Base-by-base conservation (phyloP, 371 early-diverging fungal genomes). In the Massospora cicadina region DNA sequence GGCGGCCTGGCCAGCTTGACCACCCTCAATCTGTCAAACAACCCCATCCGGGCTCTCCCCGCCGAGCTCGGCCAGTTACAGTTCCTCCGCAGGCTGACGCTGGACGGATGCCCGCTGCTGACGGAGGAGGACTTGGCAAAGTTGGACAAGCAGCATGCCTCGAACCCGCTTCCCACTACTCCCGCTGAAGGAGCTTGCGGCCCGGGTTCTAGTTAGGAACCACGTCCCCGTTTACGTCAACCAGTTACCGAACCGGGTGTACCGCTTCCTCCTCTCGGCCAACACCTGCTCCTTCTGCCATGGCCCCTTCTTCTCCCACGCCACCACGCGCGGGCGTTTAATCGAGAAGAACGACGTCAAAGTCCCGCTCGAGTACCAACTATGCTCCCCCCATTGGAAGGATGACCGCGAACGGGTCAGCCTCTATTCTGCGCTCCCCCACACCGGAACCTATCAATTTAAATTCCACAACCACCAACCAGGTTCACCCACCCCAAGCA, bases 221-320 rank as follows among this genome's bases (percentile, higher is more conserved):
- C 24, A 43, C 1, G 32, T 27, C 28, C 60, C 33, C 23, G n/a
- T 58, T 27, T 27, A 25, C 24, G 43, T 27, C n/a, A n/a, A 21
- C 2, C 25, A 63, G 28, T 5, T 54, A 21, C 54, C 10, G 70
- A 81, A 10, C 74, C 74, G 25, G 73, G 79, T 30, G 63, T 90
- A 24, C 68, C 73, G 78, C 29, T 89, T 87, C 68, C 69, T 93
- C n/a, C 71, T 75, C 17, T 75, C 76, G 17, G 82, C 79, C 1
- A 75, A 83, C 56, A 71, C 72, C 24, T 95, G 96, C 72, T 76
- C 89, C 3, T 89, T 85, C 71, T 95, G 96, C 70, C 75, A 76
- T 23, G 93, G 92, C 0, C 93, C 96, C 5, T 88, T 80, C 66
- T 90, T 93, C 72, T 84, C 89, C n/a, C 72, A 75, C 0, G 82